Evolutionary conservation across 768 basidiomycete genomes (phyloP).

Genomic region (Russula olivacea): DNA sequence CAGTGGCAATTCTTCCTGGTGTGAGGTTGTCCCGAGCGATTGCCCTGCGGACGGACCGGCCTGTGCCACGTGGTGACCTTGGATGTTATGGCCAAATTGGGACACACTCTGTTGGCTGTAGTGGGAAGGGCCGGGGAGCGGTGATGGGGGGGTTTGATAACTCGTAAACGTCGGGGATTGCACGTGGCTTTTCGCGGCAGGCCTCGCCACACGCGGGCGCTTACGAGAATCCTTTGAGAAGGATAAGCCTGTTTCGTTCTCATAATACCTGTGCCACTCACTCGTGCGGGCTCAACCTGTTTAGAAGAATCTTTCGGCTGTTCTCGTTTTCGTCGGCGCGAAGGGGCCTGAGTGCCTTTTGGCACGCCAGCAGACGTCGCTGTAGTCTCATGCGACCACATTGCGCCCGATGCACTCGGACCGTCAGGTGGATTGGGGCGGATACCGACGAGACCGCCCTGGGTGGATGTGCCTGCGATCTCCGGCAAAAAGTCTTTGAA

Average conservation of each 20-base stretch:
- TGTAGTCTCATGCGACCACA: conserved; percentile 26
- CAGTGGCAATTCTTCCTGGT: conserved; percentile 58
- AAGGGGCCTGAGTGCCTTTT: conserved; percentile 23
- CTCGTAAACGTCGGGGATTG: conserved; percentile 25
- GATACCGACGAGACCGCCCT: conserved; percentile 41
- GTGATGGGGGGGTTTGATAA: conserved; percentile 22
- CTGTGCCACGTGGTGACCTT: conserved; percentile 20
- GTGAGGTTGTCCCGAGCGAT: conserved; percentile 23
- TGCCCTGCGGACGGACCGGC: conserved; percentile 14
- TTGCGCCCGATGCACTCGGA: conserved; percentile 30
- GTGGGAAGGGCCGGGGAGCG: conserved; percentile 19
- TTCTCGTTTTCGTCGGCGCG: conserved; percentile 49
- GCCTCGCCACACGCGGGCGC: conserved; percentile 20
- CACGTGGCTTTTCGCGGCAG: conserved; percentile 19
- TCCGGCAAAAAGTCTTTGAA: conserved; percentile 81
- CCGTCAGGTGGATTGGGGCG: conserved; percentile 44
- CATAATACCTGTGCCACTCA: neutral
- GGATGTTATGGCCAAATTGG: conserved; percentile 13
- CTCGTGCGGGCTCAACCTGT: conserved; percentile 11
- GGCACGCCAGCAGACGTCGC: neutral
- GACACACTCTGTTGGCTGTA: conserved; percentile 13
- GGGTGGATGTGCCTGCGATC: conserved; percentile 39
- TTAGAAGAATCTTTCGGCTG: conserved; percentile 43
- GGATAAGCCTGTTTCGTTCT: neutral
- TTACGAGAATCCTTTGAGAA: conserved; percentile 22